Evolutionary conservation across 2,329 filamentous ascomycete species (phyloP).

Genomic region (Neurospora sp.): DNA sequence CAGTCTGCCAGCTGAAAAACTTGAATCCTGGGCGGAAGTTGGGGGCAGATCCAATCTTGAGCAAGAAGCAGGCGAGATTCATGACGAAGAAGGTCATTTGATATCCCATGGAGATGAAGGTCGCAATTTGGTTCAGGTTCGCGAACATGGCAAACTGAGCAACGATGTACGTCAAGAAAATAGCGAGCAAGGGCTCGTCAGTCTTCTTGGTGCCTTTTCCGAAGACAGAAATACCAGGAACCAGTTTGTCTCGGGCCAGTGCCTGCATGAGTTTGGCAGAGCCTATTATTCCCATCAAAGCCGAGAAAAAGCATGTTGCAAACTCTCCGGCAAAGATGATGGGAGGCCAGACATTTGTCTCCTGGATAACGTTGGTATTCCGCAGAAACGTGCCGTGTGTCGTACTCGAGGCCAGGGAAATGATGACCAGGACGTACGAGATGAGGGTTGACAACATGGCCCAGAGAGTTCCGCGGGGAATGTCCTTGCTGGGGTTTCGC

Average conservation of each 20-base stretch:
- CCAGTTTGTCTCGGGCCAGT: conserved; percentile 65
- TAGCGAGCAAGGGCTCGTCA: conserved; percentile 69
- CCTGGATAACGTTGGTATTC: conserved; percentile 71
- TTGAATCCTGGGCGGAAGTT: conserved; percentile 85
- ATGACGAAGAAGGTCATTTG: conserved; percentile 89
- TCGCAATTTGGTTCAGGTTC: conserved; percentile 80
- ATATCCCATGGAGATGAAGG: conserved; percentile 84
- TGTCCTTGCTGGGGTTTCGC: conserved; percentile 71
- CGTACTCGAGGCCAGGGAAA: conserved; percentile 69
- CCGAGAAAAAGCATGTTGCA: conserved; percentile 74
- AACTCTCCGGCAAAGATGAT: conserved; percentile 75
- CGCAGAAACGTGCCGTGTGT: conserved; percentile 63
- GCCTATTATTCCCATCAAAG: conserved; percentile 78
- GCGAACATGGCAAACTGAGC: conserved; percentile 74
- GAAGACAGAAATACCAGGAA: conserved; percentile 68
- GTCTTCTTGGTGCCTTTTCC: conserved; percentile 60
- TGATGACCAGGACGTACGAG: conserved; percentile 65
- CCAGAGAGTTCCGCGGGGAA: conserved; percentile 74
- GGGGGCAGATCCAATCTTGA: conserved; percentile 79
- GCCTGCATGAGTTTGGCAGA: conserved; percentile 79
- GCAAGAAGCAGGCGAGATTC: conserved; percentile 76
- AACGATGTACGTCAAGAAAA: conserved; percentile 64
- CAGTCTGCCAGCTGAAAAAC: conserved; percentile 82
- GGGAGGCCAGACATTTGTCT: conserved; percentile 66
- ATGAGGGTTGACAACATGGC: conserved; percentile 68